Evolutionary conservation across 768 basidiomycete genomes (phyloP).

Genomic region (Leccinum incarnatum): DNA sequence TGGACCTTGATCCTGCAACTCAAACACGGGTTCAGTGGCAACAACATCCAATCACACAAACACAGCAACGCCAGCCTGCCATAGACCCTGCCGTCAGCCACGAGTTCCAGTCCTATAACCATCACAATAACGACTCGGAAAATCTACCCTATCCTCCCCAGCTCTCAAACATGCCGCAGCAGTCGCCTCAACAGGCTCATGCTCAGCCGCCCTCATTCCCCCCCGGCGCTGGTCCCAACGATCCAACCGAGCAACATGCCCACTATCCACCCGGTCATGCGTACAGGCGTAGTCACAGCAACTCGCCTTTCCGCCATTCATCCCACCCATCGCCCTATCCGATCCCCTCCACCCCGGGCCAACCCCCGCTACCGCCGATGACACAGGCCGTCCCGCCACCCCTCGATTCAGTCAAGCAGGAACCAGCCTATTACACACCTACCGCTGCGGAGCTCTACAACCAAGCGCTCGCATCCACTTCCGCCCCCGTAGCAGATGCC

Average conservation of each 20-base stretch:
- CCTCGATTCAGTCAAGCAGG: slow-evolving; percentile 38
- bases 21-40: slow-evolving; percentile 36
- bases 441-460: slow-evolving; percentile 55
- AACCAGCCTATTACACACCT: slow-evolving; percentile 45
- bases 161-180: slow-evolving; percentile 33
- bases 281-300: slow-evolving; percentile 32
- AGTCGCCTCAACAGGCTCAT: slow-evolving; percentile 24
- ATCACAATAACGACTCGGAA: slow-evolving; percentile 24
- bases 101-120: slow-evolving; percentile 34
- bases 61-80: slow-evolving; percentile 33
- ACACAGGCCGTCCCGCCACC: slow-evolving; percentile 14
- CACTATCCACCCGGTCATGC: slow-evolving; percentile 36
- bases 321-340: slow-evolving; percentile 39
- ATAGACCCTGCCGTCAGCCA: slow-evolving; percentile 34
- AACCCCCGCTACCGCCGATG: slow-evolving; percentile 30
- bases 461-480: slow-evolving; percentile 40
- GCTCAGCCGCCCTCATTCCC: slow-evolving; percentile 39
- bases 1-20: slow-evolving; percentile 35
- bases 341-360: slow-evolving; percentile 32
- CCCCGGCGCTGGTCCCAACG: slow-evolving; percentile 35
- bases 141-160: slow-evolving; percentile 25
- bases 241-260: slow-evolving; percentile 32
- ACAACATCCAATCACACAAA: slow-evolving; percentile 31
- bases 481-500: slow-evolving; percentile 18
- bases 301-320: slow-evolving; percentile 38